Base-by-base conservation (phyloP, 345 rosid genomes). In the Citrus trifoliata region DNA sequence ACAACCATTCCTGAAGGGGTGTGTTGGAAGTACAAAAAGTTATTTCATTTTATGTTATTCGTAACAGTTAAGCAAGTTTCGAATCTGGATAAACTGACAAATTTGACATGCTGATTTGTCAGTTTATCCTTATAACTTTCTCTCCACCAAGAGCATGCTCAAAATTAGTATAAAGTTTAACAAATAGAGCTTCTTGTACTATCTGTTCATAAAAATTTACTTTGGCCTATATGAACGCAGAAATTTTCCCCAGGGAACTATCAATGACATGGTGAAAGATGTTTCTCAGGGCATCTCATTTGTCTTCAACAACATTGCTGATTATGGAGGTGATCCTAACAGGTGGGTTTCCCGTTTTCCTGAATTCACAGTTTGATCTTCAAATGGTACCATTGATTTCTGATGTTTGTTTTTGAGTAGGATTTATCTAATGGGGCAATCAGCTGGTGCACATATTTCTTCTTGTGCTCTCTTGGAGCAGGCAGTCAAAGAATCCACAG, bases 401-500 rank as follows among this genome's bases (percentile, higher is more conserved):
- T 80, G 35, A 10, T 80, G 21, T 28, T 79, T 84, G 19, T 74
- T 79, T 80, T 78, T 78, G 30, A 75, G 66, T 79, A 96, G 99
- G 89, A 88, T 94, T 76, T 96, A 91, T 84, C 81, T 94, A 79
- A 94, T 93, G 99, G 99, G 99, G 16, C 99, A 96, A 84, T 96
- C 99, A 46, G 99, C 98, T 76, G 99, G 98, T 68, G 98, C 98
- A 82, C 99, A 96, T 85, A 93, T 96, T 63, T 91, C 98, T 76
- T 89, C 97, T 27, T 94, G 99, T 84, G 91, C 89, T 80, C 97
- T 96, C 48, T 78, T 96, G 74, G 93, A 96, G 73, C 99, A 95
- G 88, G 94, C 98, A 73, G 83, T 92, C 77, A 90, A 89, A 87
- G 97, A 95, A 88, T 88, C 94, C 62, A 76, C 76, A 69, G 87